phyloP scores from a whole-genome alignment of 345 rosid species.

The Hibiscus syriacus region DNA sequence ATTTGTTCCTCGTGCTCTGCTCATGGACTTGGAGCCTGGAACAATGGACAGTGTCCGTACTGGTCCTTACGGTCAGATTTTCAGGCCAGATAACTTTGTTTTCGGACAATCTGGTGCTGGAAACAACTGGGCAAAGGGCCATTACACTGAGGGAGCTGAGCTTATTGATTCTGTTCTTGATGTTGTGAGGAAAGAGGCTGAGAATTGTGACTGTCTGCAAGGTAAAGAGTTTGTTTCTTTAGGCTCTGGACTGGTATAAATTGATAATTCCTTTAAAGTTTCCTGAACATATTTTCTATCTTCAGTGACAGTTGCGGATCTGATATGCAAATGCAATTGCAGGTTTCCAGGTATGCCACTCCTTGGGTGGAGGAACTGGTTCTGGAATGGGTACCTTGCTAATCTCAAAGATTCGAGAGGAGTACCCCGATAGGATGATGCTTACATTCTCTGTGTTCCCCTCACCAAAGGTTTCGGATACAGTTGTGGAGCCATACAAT shows the following conservation, averaged over 20 bases:
- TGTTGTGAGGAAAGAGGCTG: conserved; percentile 17
- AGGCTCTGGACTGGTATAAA: neutral
- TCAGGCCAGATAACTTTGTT: no score
- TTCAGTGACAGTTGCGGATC: neutral
- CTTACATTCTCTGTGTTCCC: conserved; percentile 24
- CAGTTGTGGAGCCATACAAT: no score
- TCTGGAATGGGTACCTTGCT: conserved; percentile 30
- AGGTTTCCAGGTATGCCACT: conserved; percentile 30
- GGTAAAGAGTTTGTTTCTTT: conserved; percentile 5
- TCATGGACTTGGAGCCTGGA: conserved; percentile 18
- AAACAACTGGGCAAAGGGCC: no score
- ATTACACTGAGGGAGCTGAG: conserved; percentile 16
- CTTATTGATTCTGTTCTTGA: conserved; percentile 14
- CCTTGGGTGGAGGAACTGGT: conserved; percentile 25
- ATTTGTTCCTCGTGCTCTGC: conserved; percentile 16
- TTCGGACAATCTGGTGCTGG: no score
- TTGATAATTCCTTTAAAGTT: neutral
- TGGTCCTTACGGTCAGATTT: no score
- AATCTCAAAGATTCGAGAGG: conserved; percentile 28
- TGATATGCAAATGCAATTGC: neutral
- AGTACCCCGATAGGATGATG: conserved; percentile 33
- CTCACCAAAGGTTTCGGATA: no score
- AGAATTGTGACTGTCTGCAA: conserved; percentile 18
- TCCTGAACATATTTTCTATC: neutral
- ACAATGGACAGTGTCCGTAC: no score